Conservation (phyloP, 208 protist genomes). For the Leishmania braziliensis region DNA sequence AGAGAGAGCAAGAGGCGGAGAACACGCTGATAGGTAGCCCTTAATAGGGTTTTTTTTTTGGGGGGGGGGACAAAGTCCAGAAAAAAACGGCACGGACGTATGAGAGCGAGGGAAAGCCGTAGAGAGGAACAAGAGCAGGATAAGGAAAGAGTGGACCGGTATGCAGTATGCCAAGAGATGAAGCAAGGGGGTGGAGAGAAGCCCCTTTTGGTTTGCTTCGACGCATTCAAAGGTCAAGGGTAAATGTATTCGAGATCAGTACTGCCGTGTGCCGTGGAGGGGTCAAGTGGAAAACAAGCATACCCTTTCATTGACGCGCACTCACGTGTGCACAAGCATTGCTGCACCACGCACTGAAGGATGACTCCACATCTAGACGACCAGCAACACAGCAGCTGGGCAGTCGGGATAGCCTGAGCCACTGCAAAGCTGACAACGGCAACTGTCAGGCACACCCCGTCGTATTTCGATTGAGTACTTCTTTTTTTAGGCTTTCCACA, state of each 20-base stretch:
- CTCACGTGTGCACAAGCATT: background rate
- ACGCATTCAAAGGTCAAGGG: background rate
- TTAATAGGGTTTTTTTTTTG: background rate
- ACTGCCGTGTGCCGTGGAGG: background rate
- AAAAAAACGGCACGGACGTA: background rate
- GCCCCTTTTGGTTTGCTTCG: background rate
- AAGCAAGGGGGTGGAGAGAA: background rate
- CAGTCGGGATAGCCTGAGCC: background rate
- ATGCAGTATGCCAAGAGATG: background rate
- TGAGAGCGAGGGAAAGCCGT: background rate
- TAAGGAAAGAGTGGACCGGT: background rate
- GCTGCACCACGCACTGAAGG: background rate
- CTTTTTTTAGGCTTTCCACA: background rate
- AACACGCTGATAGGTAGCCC: background rate
- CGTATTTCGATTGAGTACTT: background rate
- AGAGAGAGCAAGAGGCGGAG: background rate
- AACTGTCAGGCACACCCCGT: background rate
- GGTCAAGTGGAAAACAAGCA: background rate
- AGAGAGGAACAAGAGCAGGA: background rate
- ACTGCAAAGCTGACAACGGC: background rate
- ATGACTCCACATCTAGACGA: background rate
- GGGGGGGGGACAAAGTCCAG: background rate
- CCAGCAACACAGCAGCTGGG: background rate
- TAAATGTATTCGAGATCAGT: background rate
- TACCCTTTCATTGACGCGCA: background rate